Evolutionary conservation across 495 filamentous ascomycete genomes (phyloP).

Genomic region (Podospora fimiseda): DNA sequence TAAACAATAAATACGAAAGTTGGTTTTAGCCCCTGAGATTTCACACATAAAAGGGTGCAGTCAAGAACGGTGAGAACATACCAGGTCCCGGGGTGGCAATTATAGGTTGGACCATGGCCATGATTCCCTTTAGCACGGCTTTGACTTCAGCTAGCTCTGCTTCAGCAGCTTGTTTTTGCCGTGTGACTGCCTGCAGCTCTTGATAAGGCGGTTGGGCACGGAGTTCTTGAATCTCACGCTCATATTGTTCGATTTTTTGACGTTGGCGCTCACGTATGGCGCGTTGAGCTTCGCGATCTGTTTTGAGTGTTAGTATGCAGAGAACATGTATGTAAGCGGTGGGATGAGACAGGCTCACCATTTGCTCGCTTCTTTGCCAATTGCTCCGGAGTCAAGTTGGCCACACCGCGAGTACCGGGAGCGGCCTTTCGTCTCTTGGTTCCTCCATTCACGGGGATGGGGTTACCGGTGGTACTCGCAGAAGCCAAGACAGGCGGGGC

Average conservation of each 20-base stretch:
- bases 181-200: constrained; percentile 64
- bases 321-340: too few species aligned
- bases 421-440: constrained; percentile 33
- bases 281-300: constrained; percentile 72
- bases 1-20: background rate
- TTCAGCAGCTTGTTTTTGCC: constrained; percentile 62
- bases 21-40: background rate
- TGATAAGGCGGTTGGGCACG: constrained; percentile 69
- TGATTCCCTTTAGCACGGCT: constrained; percentile 50
- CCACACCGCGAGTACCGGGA: constrained; percentile 51
- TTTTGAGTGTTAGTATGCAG: background rate
- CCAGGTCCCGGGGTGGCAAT: constrained; percentile 20
- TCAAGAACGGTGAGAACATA: background rate
- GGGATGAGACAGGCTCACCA: constrained; percentile 32
- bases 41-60: background rate
- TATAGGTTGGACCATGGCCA: constrained; percentile 61
- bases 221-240: constrained; percentile 36
- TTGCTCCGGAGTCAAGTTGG: constrained; percentile 64
- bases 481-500: background rate
- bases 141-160: constrained; percentile 66
- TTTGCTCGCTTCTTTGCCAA: constrained; percentile 74
- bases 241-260: constrained; percentile 61
- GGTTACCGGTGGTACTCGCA: background rate
- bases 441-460: background rate
- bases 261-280: constrained; percentile 75